Conservation (phyloP, 805 yeast genomes). For the Blastobotrys mokoenaii region DNA sequence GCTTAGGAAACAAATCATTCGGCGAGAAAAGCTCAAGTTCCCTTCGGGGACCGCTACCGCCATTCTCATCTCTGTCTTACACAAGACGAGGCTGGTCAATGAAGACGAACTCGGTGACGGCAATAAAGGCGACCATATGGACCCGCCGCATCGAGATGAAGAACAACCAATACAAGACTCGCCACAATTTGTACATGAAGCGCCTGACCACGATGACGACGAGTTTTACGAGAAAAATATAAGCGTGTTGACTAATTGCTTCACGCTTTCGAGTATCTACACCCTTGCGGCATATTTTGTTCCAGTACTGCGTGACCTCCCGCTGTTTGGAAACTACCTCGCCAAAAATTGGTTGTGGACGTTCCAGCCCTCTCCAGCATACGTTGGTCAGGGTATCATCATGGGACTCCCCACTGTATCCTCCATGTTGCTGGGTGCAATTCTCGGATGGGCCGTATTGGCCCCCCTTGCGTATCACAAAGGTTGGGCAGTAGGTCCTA, state of each 20-base stretch:
- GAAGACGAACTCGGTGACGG: constrained; percentile 9
- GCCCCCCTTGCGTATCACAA: constrained; percentile 64
- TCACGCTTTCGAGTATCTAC: constrained; percentile 59
- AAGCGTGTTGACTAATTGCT: constrained; percentile 49
- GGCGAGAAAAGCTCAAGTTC: constrained; percentile 80
- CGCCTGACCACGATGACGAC: constrained; percentile 5
- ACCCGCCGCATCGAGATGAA: constrained; percentile 1
- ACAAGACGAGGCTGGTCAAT: constrained; percentile 26
- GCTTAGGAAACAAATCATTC: constrained; percentile 73
- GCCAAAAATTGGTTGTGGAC: constrained; percentile 70
- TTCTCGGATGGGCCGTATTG: constrained; percentile 88
- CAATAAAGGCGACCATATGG: background rate
- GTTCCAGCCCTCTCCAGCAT: constrained; percentile 94
- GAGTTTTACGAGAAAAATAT: constrained; percentile 42
- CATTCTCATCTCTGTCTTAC: constrained; percentile 79
- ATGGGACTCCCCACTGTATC: constrained; percentile 92
- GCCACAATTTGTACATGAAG: background rate
- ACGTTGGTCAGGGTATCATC: constrained; percentile 93
- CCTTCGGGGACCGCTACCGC: constrained; percentile 98
- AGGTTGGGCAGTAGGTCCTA: constrained; percentile 86
- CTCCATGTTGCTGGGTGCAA: constrained; percentile 83
- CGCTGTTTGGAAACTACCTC: constrained; percentile 61
- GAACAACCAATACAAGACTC: background rate
- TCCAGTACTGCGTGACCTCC: constrained; percentile 60
- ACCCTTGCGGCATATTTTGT: constrained; percentile 65